These are phyloP conservation scores for Phytopythium oedochilum DNA, from an alignment of 352 stramenopile genomes.

Conservation along the genomic window DNA sequence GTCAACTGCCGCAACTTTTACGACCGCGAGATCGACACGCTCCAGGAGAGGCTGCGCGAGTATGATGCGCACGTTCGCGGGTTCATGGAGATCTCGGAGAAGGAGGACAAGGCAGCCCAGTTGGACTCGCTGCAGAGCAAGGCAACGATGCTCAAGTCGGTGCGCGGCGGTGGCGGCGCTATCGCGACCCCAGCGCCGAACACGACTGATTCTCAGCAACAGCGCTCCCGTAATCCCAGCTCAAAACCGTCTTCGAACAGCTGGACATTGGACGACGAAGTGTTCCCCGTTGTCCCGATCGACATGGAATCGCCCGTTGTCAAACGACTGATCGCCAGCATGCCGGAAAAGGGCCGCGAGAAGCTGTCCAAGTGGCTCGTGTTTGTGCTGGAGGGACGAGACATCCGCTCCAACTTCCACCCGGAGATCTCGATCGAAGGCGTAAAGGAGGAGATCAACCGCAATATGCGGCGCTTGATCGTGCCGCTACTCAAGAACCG, in stretches of 20 bases:
- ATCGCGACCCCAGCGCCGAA: slow-evolving; percentile 1
- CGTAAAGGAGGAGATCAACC: slow-evolving; percentile 54
- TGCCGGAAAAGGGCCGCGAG: slow-evolving; percentile 54
- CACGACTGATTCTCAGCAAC: slow-evolving; percentile 7
- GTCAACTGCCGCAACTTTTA: slow-evolving; percentile 50
- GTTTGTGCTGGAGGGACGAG: slow-evolving; percentile 63
- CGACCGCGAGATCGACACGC: slow-evolving; percentile 32
- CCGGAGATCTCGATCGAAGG: slow-evolving; percentile 67
- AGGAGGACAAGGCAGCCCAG: slow-evolving; percentile 32
- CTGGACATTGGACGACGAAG: slow-evolving; percentile 60
- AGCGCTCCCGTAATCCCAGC: slow-evolving; percentile 16
- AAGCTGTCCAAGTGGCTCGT: slow-evolving; percentile 73
- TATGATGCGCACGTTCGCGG: slow-evolving; percentile 41
- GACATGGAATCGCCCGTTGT: slow-evolving; percentile 77
- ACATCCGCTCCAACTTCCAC: slow-evolving; percentile 71
- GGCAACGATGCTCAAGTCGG: slow-evolving; percentile 51
- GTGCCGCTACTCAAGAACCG: slow-evolving; percentile 67
- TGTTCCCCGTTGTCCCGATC: slow-evolving; percentile 61
- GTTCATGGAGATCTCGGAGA: slow-evolving; percentile 41
- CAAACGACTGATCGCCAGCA: slow-evolving; percentile 55
- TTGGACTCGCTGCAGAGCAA: slow-evolving; percentile 47
- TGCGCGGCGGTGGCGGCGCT: slow-evolving; percentile 40
- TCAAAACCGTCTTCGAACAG: slow-evolving; percentile 26
- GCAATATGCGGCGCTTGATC: slow-evolving; percentile 66
- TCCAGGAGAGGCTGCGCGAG: slow-evolving; percentile 45